Base-by-base conservation (phyloP, 768 basidiomycete species). In the Filobasidium floriforme region DNA sequence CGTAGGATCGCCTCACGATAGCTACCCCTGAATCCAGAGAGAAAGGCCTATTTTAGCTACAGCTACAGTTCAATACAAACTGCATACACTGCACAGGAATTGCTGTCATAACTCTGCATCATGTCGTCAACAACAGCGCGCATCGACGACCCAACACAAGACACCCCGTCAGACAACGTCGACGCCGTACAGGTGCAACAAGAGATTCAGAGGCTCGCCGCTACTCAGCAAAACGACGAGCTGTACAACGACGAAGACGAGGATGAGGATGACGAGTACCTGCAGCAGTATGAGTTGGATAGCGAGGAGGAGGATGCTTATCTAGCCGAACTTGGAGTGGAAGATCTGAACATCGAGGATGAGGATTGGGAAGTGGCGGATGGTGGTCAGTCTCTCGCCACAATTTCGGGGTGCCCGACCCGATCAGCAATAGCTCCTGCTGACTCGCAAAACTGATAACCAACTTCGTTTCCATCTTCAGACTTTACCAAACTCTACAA, bases 401-500 rank as follows among this genome's bases (percentile, higher is more conserved):
- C 54, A 7, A 14, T 9, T 6, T 54, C 60, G 19, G n/a, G n/a
- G n/a, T n/a, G n/a, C n/a, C n/a, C n/a, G n/a, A n/a, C n/a, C n/a
- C n/a, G n/a, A n/a, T n/a, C n/a, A n/a, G n/a, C n/a, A n/a, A n/a
- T n/a, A n/a, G n/a, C n/a, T n/a, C n/a, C n/a, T n/a, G n/a, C n/a
- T n/a, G n/a, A n/a, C n/a, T n/a, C n/a, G n/a, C n/a, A n/a, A n/a
- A n/a, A n/a, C 2, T 22, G 12, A 24, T 49, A 41, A 10, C 52
- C 40, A 18, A 26, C 2, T 41, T n/a, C 22, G 22, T 60, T n/a
- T 19, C 22, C 52, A 61, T 18, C 63, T 59, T 60, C 76, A 96
- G 96, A 99, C 80, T 97, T 99, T 73, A 98, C 96, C 41, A 98
- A 98, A 79, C 92, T 97, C 73, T 99, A 89, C 80, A 98, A 98